Base-by-base conservation (phyloP, 2,329 filamentous ascomycete species). In the Beauveria scarabaeidicola region DNA sequence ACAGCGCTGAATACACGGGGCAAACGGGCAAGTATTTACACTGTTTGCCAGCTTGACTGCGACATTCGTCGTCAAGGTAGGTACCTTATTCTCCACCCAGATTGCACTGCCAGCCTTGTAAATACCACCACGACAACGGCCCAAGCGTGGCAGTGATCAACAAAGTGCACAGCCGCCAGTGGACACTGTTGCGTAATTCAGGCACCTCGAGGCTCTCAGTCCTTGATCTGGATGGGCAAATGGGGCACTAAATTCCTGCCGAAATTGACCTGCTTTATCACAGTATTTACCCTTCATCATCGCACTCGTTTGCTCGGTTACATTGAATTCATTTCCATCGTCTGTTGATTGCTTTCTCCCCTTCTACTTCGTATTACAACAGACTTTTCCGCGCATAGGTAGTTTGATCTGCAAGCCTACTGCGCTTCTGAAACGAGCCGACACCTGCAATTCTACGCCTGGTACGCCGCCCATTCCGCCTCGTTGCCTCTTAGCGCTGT, bases 141-240 rank as follows among this genome's bases (percentile, higher is more conserved):
- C 19, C 11, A 17, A 38, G 17, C 11, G 44, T 36, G 55, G 55
- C 55, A 4, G 21, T 23, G 36, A 58, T 58, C 46, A 48, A 44
- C 38, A 23, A 27, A 41, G n/a, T 23, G 27, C 55, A 51, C 55
- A 58, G 47, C 46, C 55, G 38, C 38, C 15, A 29, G 38, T 48
- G 47, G 38, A 15, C 44, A 36, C 46, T 36, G 54, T 58, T 58
- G 55, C 55, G 55, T 58, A 38, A 58, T 47, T 52, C 55, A 58
- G 55, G 47, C 55, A 38, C 47, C 11, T 44, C 25, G 29, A 36
- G 27, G 15, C 13, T 29, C 27, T 54, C 36, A 41, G 50, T 44
- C 36, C 21, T 38, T 29, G 52, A 11, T 19, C 32, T 27, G 4
- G 27, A 38, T 10, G 29, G 9, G 23, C 25, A 27, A 27, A 27